Evolutionary conservation across 2,329 filamentous ascomycete species (phyloP).

Genomic region (Fusarium goolgardi): DNA sequence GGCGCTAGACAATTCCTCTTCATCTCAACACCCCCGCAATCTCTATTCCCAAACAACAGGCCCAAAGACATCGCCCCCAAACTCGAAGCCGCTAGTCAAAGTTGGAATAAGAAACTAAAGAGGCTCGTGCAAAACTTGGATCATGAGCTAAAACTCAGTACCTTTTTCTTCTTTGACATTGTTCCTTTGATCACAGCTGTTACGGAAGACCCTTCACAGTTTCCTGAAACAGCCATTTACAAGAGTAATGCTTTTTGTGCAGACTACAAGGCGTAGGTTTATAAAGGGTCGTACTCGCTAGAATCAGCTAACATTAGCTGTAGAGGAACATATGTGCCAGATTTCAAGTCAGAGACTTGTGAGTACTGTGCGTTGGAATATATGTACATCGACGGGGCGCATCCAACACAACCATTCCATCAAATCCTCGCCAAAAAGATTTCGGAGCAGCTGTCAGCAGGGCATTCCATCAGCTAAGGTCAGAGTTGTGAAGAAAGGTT

Average conservation of each 20-base stretch:
- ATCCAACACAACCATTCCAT: constrained; percentile 23
- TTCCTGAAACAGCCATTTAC: constrained; percentile 4
- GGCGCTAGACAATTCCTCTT: constrained; percentile 20
- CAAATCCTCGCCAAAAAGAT: constrained; percentile 18
- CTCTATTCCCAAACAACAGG: constrained; percentile 15
- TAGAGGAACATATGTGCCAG: constrained; percentile 2
- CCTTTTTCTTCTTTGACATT: constrained; percentile 17
- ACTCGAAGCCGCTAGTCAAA: background rate
- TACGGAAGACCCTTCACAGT: background rate
- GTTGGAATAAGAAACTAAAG: background rate
- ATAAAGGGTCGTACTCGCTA: fast-evolving
- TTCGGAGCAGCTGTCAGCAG: background rate
- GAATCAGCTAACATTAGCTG: fast-evolving
- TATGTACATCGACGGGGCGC: constrained; percentile 26
- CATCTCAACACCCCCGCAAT: constrained; percentile 18
- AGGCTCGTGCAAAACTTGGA: background rate
- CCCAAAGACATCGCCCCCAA: constrained; percentile 10
- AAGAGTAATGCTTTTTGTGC: constrained; percentile 12
- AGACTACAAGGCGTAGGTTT: constrained; percentile 7
- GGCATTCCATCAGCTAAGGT: background rate
- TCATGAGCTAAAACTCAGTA: background rate
- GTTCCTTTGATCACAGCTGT: background rate
- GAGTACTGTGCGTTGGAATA: constrained; percentile 17
- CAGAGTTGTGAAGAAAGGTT: fast-evolving
- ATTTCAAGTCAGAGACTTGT: constrained; percentile 13